Evolutionary conservation across 805 yeast genomes (phyloP).

Genomic region (Ascoidea rubescens): DNA sequence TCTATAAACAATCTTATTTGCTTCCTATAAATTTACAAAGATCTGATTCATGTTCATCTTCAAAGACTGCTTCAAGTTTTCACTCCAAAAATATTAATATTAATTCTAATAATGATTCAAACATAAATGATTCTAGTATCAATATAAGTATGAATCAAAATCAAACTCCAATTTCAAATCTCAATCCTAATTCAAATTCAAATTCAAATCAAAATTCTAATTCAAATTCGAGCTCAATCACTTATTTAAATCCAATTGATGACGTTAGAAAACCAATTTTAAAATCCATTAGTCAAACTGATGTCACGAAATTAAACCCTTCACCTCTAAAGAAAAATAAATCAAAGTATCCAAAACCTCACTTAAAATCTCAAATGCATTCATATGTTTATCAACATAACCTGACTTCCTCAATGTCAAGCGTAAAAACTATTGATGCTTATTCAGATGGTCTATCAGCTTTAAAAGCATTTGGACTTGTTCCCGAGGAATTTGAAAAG

Average conservation of each 20-base stretch:
- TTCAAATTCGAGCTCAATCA: neutral
- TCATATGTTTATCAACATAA: neutral
- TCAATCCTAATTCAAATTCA: neutral
- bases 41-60: neutral
- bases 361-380: constrained; percentile 12
- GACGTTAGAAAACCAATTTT: too few relatives aligned
- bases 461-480: constrained; percentile 2
- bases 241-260: neutral
- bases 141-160: neutral
- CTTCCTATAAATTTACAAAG: neutral
- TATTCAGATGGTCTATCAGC: neutral
- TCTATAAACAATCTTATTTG: too few relatives aligned
- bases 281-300: too few relatives aligned
- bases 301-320: too few relatives aligned
- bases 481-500: constrained; percentile 17
- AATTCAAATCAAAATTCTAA: neutral
- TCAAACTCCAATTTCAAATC: too few relatives aligned
- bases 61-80: neutral
- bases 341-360: constrained; percentile 1
- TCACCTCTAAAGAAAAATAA: too few relatives aligned
- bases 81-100: neutral
- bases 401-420: neutral
- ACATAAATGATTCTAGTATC: neutral
- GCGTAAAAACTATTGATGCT: neutral
- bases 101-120: neutral